These are phyloP conservation scores for Pythium periplocum DNA, from an alignment of 352 stramenopile species.

Conservation along the genomic window DNA sequence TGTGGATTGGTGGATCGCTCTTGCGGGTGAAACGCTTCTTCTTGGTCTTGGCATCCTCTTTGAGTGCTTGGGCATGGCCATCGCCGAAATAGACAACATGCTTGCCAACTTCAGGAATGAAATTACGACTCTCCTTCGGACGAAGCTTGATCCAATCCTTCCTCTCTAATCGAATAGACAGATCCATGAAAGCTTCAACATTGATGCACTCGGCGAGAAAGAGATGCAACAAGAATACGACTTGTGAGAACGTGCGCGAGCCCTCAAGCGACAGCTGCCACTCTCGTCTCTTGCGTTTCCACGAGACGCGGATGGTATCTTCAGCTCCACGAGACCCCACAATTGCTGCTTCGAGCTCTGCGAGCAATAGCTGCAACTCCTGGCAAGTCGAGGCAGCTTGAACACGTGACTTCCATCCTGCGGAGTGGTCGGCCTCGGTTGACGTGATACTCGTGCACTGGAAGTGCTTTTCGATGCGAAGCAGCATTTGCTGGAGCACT, in stretches of 20 bases:
- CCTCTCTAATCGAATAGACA: constrained; percentile 58
- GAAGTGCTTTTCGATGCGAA: constrained; percentile 55
- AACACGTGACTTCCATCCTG: constrained; percentile 39
- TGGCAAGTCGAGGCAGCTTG: constrained; percentile 26
- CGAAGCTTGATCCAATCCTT: constrained; percentile 79
- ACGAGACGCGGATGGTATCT: constrained; percentile 62
- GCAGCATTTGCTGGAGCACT: constrained; percentile 56
- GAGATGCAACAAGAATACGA: constrained; percentile 67
- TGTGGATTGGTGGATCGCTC: constrained; percentile 43
- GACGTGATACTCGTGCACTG: constrained; percentile 44
- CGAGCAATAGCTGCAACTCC: constrained; percentile 37
- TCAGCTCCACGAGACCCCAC: constrained; percentile 31
- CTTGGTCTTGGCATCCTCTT: constrained; percentile 73
- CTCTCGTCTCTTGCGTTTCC: constrained; percentile 70
- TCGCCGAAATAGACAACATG: constrained; percentile 77
- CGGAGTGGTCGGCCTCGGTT: constrained; percentile 35
- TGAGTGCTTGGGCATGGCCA: constrained; percentile 74
- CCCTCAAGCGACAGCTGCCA: constrained; percentile 64
- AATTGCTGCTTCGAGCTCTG: constrained; percentile 52
- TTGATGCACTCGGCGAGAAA: constrained; percentile 77
- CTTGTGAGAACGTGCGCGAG: constrained; percentile 60
- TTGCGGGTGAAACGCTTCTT: constrained; percentile 74
- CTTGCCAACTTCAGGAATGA: constrained; percentile 64
- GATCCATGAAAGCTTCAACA: constrained; percentile 75
- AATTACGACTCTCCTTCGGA: constrained; percentile 65